These are phyloP conservation scores for Ananas comosus DNA, from an alignment of 176 grass and related monocot genomes.

Conservation along the genomic window DNA sequence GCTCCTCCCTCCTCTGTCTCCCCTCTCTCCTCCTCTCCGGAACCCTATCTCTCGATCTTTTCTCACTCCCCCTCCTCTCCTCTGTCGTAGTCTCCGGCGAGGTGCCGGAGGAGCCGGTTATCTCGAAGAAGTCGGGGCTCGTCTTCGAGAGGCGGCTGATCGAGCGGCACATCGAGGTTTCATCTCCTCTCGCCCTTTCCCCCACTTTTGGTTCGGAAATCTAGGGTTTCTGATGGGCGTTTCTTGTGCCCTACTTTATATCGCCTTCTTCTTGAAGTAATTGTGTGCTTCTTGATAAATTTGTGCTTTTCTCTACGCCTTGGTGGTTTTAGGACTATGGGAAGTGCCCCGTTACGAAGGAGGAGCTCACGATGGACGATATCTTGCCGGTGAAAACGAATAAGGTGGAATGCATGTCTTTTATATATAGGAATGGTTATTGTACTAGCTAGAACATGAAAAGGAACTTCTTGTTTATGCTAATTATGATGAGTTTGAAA, in stretches of 20 bases:
- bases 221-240: not conserved
- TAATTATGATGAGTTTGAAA: not conserved
- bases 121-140: conserved; percentile 91
- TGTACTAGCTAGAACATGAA: not conserved
- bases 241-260: too few species aligned
- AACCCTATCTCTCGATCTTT: conserved; percentile 14
- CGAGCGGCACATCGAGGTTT: conserved; percentile 77
- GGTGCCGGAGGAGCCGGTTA: conserved; percentile 89
- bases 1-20: not conserved
- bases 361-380: conserved; percentile 82
- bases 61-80: not conserved
- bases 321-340: conserved; percentile 52
- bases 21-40: conserved; percentile 12
- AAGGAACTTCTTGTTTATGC: not conserved
- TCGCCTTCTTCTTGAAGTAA: not conserved
- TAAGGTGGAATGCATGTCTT: conserved; percentile 38
- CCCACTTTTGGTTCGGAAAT: not conserved
- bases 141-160: conserved; percentile 86
- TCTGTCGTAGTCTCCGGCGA: conserved; percentile 70
- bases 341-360: conserved; percentile 92
- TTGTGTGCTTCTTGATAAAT: not conserved
- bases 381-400: conserved; percentile 85
- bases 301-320: not conserved
- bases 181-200: not conserved
- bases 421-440: conserved; percentile 2